Base-by-base conservation (phyloP, 2,329 filamentous ascomycete species). In the Lachnellula suecica region DNA sequence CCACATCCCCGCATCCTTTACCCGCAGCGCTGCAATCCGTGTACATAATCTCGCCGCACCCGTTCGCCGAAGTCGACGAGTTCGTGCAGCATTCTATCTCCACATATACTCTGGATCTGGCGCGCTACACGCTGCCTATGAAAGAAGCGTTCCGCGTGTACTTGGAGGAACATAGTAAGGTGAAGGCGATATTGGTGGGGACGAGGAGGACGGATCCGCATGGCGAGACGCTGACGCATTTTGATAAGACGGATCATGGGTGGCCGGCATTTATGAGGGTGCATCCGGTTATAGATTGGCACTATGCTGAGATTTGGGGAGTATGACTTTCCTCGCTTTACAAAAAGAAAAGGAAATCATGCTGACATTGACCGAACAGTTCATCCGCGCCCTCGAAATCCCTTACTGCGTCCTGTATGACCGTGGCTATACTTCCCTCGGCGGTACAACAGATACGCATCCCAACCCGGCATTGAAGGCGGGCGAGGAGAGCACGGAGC, bases 271-370 rank as follows among this genome's bases (percentile, higher is more conserved):
- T 97, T 66, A 92, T 97, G 85, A 83, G 94, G 53, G 79, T 97
- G 54, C 91, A 99, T 71, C 93, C 94, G 0, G 89, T 99, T 9
- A 92, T 99, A 66, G 94, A 99, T 71, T 99, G 94, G 94, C 90
- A 94, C 69, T 96, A 97, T 70, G 82, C 84, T 10, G 93, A 97
- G 70, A 93, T 97, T 49, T 97, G 94, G 94, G 83, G 85, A 17
- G 91, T 95, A 66, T 77, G 89, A 78, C 66, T 64, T 44, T 47
- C 20, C 45, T n/a, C n/a, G n/a, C n/a, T n/a, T n/a, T n/a, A n/a
- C n/a, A n/a, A 42, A 54, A 13, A 13, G 31, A 49, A 22, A 27
- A n/a, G 35, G 43, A 42, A 25, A 34, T 51, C 52, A 17, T 46
- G 35, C 53, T 65, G 49, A 63, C 15, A 29, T n/a, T 19, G 6